A percentile compares a stretch with the other conserved stretches of the same genome.
Evolutionary conservation across 257 asterid species (phyloP).

Genomic region (Gentiana macrophylla): DNA sequence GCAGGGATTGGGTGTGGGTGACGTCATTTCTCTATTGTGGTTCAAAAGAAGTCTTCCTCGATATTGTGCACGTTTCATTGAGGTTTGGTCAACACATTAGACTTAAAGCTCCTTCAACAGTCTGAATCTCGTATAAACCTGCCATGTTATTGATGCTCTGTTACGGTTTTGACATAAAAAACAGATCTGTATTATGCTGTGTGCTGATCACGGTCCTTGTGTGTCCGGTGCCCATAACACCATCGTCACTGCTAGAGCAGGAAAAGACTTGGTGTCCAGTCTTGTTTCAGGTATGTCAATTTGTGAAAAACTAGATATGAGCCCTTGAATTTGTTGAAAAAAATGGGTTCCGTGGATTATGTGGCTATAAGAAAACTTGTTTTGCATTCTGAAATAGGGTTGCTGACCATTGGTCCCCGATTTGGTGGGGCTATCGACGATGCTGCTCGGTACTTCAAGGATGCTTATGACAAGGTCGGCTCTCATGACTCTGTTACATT

Average conservation of each 20-base stretch:
- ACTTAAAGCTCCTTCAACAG: background rate
- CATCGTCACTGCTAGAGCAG: constrained; percentile 97
- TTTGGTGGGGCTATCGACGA: constrained; percentile 99
- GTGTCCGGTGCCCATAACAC: constrained; percentile 99
- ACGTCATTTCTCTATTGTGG: constrained; percentile 94
- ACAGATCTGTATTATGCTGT: constrained; percentile 94
- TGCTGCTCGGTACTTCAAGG: constrained; percentile 98
- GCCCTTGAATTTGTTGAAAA: background rate
- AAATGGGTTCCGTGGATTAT: constrained; percentile 9
- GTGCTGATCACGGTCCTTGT: constrained; percentile 99
- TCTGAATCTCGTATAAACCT: constrained; percentile 5
- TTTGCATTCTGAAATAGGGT: constrained; percentile 43
- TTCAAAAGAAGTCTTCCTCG: constrained; percentile 98
- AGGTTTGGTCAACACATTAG: constrained; percentile 31
- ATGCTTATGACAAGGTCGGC: constrained; percentile 86
- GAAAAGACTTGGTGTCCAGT: constrained; percentile 94
- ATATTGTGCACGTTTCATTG: constrained; percentile 91
- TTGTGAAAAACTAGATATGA: background rate
- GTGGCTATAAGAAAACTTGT: constrained; percentile 11
- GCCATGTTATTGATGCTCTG: constrained; percentile 6
- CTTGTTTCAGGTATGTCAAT: constrained; percentile 78
- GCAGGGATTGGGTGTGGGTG: constrained; percentile 97
- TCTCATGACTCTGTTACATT: background rate
- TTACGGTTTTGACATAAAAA: constrained; percentile 8
- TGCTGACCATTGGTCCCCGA: constrained; percentile 96